A percentile compares a stretch with the other conserved stretches of the same genome.
Conservation (phyloP, 2,329 filamentous ascomycete genomes). For the Clonostachys rosea region DNA sequence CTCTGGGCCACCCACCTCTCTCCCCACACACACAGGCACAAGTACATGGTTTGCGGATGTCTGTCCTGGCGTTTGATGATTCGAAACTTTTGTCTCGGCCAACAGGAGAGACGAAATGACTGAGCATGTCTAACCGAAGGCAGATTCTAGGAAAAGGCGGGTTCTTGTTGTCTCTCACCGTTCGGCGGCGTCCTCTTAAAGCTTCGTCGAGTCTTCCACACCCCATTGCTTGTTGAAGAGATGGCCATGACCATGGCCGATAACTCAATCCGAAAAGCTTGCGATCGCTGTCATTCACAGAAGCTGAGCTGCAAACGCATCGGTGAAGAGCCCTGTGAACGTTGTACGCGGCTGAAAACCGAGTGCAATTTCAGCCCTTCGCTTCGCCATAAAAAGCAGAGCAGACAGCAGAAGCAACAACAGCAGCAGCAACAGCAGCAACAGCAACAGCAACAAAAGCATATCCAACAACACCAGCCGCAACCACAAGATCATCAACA, state of each 20-base stretch:
- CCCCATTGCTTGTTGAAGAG: conserved; percentile 9
- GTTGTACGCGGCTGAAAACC: conserved; percentile 32
- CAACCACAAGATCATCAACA: conserved; percentile 2
- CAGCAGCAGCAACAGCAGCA: conserved; percentile 8
- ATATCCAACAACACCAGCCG: conserved; percentile 1
- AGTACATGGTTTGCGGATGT: no score
- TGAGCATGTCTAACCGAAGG: no score
- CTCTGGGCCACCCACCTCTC: no score
- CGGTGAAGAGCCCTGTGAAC: conserved; percentile 32
- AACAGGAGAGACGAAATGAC: background rate
- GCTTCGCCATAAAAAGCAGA: conserved; percentile 27
- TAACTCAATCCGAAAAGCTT: conserved; percentile 33
- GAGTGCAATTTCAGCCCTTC: conserved; percentile 40
- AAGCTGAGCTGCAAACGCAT: conserved; percentile 40
- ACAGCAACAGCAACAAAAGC: conserved; percentile 2
- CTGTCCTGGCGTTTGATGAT: no score
- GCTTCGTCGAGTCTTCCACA: conserved; percentile 16
- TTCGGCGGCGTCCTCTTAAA: conserved; percentile 11
- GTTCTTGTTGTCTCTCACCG: background rate
- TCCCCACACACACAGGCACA: no score
- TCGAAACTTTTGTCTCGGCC: no score
- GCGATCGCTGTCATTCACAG: conserved; percentile 39
- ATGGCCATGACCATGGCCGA: conserved; percentile 28
- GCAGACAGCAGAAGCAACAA: conserved; percentile 12
- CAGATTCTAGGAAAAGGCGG: no score